Conservation (phyloP, 2,329 filamentous ascomycete species). For the Colletotrichum sp. region DNA sequence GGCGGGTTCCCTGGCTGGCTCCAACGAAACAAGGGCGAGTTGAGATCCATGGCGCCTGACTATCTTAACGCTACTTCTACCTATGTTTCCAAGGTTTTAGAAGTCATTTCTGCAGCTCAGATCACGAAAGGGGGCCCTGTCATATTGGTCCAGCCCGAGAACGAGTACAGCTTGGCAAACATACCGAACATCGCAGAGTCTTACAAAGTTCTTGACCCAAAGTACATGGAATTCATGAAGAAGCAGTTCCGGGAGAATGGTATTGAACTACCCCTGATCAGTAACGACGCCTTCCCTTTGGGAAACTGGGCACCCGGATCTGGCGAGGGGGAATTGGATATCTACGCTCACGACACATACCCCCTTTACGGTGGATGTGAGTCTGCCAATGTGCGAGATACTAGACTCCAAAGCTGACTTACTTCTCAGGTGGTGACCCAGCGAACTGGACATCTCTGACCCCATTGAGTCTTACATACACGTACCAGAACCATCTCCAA, state of each 20-base stretch:
- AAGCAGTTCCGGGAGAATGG: background rate
- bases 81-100: slow-evolving; percentile 50
- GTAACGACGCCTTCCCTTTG: slow-evolving; percentile 50
- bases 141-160: slow-evolving; percentile 74
- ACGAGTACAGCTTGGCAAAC: slow-evolving; percentile 56
- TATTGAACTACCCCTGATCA: background rate
- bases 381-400: background rate
- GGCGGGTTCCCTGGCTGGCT: slow-evolving; percentile 79
- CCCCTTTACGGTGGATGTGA: slow-evolving; percentile 50
- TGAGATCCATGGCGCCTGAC: slow-evolving; percentile 60
- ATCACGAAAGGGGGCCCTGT: slow-evolving; percentile 78
- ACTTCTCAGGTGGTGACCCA: slow-evolving; percentile 30
- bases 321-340: slow-evolving; percentile 33
- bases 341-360: slow-evolving; percentile 53
- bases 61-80: slow-evolving; percentile 67
- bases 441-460: slow-evolving; percentile 66
- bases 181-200: background rate
- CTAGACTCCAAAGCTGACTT: background rate
- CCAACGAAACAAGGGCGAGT: slow-evolving; percentile 60
- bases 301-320: slow-evolving; percentile 30
- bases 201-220: background rate
- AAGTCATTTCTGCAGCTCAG: slow-evolving; percentile 68
- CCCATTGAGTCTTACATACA: slow-evolving; percentile 44
- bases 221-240: background rate
- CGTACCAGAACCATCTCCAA: background rate